These are phyloP conservation scores for Phanerochaete sordida DNA, from an alignment of 768 basidiomycete species.

Conservation along the genomic window DNA sequence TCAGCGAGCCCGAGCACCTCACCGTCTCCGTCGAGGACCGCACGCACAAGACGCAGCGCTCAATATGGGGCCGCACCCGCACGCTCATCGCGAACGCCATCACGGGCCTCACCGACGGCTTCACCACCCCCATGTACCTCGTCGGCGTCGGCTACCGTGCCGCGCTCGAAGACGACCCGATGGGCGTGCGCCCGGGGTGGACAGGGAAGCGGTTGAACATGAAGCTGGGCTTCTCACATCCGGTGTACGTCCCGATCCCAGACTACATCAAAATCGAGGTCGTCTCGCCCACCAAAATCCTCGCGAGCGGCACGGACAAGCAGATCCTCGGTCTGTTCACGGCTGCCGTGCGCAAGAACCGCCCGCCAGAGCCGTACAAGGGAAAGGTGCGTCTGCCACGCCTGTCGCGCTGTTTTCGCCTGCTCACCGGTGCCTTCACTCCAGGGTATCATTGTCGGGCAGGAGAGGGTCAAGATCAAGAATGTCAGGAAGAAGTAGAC, in stretches of 20 bases:
- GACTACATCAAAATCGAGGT: slow-evolving; percentile 77
- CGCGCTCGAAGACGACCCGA: slow-evolving; percentile 76
- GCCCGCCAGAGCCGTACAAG: slow-evolving; percentile 96
- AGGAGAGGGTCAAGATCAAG: slow-evolving; percentile 88
- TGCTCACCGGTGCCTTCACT: slow-evolving; percentile 5
- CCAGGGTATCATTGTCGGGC: slow-evolving; percentile 92
- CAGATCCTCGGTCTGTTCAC: slow-evolving; percentile 85
- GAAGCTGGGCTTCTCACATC: slow-evolving; percentile 92
- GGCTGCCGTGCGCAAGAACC: slow-evolving; percentile 75
- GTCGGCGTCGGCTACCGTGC: slow-evolving; percentile 96
- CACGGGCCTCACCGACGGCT: slow-evolving; percentile 85
- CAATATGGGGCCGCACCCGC: slow-evolving; percentile 95
- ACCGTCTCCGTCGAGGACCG: slow-evolving; percentile 52
- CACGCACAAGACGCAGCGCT: slow-evolving; percentile 69
- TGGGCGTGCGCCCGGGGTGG: slow-evolving; percentile 51
- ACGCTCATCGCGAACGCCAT: slow-evolving; percentile 89
- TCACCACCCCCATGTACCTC: slow-evolving; percentile 76
- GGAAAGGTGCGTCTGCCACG: slow-evolving; percentile 73
- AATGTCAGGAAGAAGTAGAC: slow-evolving; percentile 92
- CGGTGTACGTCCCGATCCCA: slow-evolving; percentile 81
- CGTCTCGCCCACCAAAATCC: slow-evolving; percentile 79
- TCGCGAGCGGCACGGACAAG: slow-evolving; percentile 83
- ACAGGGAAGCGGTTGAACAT: slow-evolving; percentile 74
- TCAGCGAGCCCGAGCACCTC: slow-evolving; percentile 30
- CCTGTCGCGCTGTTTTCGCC: not conserved